Evolutionary conservation across 2,329 filamentous ascomycete species (phyloP).

Genomic region (Neofusicoccum sp.): DNA sequence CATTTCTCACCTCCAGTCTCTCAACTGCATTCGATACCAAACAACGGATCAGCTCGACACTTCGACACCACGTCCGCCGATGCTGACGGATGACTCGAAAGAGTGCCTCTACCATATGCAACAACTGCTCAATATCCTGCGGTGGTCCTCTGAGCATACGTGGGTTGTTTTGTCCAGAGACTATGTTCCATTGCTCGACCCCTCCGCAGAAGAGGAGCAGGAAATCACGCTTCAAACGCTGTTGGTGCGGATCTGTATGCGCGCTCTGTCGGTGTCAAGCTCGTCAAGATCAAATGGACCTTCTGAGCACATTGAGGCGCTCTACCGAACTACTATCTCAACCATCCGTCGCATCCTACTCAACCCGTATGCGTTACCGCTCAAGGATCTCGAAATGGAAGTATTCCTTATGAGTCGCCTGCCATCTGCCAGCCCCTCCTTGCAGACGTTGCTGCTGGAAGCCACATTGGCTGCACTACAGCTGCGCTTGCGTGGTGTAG

Average conservation of each 20-base stretch:
- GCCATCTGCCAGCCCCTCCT: constrained; percentile 56
- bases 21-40: constrained; percentile 28
- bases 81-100: constrained; percentile 62
- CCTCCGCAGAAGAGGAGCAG: constrained; percentile 46
- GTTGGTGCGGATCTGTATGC: constrained; percentile 64
- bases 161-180: constrained; percentile 70
- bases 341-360: constrained; percentile 64
- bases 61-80: constrained; percentile 20
- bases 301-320: constrained; percentile 51
- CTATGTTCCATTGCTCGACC: constrained; percentile 49
- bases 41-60: constrained; percentile 18
- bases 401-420: constrained; percentile 68
- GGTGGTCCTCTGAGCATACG: constrained; percentile 64
- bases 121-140: constrained; percentile 70
- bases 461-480: constrained; percentile 73
- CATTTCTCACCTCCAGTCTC: constrained; percentile 30
- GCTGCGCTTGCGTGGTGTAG: constrained; percentile 42
- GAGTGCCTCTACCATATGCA: constrained; percentile 76
- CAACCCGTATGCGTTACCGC: constrained; percentile 58
- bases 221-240: constrained; percentile 63
- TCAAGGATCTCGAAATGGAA: constrained; percentile 68
- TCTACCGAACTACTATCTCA: constrained; percentile 69
- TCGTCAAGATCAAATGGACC: background rate
- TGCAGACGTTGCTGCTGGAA: constrained; percentile 76
- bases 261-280: constrained; percentile 52